phyloP scores from a whole-genome alignment of 306 rosid genomes.

The Quercus mongolica region DNA sequence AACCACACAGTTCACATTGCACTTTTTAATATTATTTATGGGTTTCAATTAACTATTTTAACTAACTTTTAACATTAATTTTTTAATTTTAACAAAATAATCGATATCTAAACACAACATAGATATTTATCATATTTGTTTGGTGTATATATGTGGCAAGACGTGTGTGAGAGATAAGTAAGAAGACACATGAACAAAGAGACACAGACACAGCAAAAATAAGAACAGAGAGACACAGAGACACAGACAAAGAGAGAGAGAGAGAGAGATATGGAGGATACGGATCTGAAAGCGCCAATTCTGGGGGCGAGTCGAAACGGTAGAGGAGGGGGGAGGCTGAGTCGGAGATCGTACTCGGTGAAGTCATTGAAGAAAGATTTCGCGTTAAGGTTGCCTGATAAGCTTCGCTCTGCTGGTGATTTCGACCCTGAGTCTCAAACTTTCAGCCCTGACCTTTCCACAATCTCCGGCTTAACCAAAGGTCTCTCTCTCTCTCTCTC shows the following conservation, averaged over 20 bases:
- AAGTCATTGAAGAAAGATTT: constrained; percentile 40
- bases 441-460: constrained; percentile 24
- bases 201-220: no score
- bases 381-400: constrained; percentile 31
- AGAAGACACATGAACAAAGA: no score
- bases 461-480: constrained; percentile 20
- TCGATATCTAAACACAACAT: rapidly evolving
- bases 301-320: constrained; percentile 6
- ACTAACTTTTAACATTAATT: rapidly evolving
- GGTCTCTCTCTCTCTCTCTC: constrained; percentile 19
- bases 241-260: neutral
- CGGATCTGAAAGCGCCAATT: constrained; percentile 21
- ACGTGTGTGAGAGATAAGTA: no score
- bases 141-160: no score
- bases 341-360: constrained; percentile 36
- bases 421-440: constrained; percentile 27
- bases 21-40: rapidly evolving
- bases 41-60: rapidly evolving
- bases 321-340: constrained; percentile 21
- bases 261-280: constrained; percentile 25
- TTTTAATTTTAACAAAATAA: no score
- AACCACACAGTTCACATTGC: rapidly evolving
- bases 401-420: constrained; percentile 18
- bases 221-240: no score
- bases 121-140: no score